phyloP scores from a whole-genome alignment of 345 rosid species.

The Murraya paniculata region DNA sequence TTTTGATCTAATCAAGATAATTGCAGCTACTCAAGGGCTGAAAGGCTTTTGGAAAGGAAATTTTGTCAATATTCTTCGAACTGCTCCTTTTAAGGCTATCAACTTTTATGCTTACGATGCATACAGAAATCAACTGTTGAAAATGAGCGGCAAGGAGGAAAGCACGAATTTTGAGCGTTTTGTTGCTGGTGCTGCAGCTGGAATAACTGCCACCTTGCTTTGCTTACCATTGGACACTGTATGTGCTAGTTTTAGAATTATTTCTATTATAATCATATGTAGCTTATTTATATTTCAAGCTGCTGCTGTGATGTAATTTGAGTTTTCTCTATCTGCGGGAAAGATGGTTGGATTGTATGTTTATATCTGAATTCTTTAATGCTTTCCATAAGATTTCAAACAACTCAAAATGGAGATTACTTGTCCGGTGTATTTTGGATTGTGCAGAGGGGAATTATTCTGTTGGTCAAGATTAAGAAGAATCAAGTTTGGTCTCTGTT shows the following conservation, averaged over 20 bases:
- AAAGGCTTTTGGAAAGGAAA: slow-evolving; percentile 98
- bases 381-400: not conserved
- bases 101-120: slow-evolving; percentile 91
- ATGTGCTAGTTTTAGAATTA: slow-evolving; percentile 26
- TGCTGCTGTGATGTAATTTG: not conserved
- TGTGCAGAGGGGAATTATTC: not conserved
- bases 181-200: slow-evolving; percentile 92
- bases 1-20: slow-evolving; percentile 54
- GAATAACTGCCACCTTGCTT: slow-evolving; percentile 82
- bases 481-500: not conserved
- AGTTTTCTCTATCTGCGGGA: too few relatives aligned
- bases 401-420: not conserved
- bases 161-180: slow-evolving; percentile 83
- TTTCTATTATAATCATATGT: not conserved
- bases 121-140: slow-evolving; percentile 64
- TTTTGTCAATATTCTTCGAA: slow-evolving; percentile 81
- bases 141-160: slow-evolving; percentile 64
- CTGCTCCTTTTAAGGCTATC: slow-evolving; percentile 94
- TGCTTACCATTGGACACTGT: slow-evolving; percentile 97
- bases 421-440: not conserved
- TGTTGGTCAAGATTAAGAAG: not conserved
- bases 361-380: not conserved
- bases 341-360: too few relatives aligned
- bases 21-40: slow-evolving; percentile 61
- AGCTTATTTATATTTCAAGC: not conserved